Percentiles rank a stretch among this genome's conserved stretches.
phyloP scores from a whole-genome alignment of 768 basidiomycete genomes.

The Boletellus emodensis region DNA sequence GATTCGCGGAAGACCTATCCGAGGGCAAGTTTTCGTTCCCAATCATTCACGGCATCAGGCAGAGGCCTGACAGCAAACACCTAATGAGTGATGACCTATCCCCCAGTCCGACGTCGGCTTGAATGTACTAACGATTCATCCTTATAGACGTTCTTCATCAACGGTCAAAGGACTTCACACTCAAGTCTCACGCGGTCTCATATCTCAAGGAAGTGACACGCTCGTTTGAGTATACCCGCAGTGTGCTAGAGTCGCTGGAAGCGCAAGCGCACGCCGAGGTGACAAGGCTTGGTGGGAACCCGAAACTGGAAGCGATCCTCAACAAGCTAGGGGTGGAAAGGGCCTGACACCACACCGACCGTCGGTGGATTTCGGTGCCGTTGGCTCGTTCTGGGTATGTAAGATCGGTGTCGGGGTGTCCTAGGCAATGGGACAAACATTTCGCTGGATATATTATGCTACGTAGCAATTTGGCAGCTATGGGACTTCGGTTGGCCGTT shows the following conservation, averaged over 20 bases:
- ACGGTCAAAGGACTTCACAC: conserved; percentile 72
- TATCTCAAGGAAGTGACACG: conserved; percentile 74
- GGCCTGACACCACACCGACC: not conserved
- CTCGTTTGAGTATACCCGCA: conserved; percentile 84
- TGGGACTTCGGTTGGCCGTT: not conserved
- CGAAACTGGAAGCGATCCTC: conserved; percentile 53
- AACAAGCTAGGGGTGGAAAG: conserved; percentile 39
- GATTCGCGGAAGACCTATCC: conserved; percentile 89
- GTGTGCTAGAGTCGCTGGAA: conserved; percentile 65
- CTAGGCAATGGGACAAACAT: not conserved
- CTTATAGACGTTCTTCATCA: conserved; percentile 84
- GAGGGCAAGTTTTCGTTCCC: conserved; percentile 99
- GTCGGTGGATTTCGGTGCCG: not conserved
- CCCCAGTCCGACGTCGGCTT: not conserved
- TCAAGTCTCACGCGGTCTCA: conserved; percentile 75
- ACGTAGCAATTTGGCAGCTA: not conserved
- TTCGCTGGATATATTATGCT: not conserved
- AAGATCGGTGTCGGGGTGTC: not conserved
- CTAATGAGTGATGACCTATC: conserved; percentile 66
- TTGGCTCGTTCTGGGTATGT: not conserved
- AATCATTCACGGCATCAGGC: conserved; percentile 82
- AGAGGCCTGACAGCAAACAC: conserved; percentile 71
- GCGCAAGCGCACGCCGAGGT: conserved; percentile 68
- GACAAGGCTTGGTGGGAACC: conserved; percentile 71
- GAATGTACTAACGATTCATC: not conserved